Conservation (phyloP, 495 filamentous ascomycete species). For the Tetracladium setigerum region DNA sequence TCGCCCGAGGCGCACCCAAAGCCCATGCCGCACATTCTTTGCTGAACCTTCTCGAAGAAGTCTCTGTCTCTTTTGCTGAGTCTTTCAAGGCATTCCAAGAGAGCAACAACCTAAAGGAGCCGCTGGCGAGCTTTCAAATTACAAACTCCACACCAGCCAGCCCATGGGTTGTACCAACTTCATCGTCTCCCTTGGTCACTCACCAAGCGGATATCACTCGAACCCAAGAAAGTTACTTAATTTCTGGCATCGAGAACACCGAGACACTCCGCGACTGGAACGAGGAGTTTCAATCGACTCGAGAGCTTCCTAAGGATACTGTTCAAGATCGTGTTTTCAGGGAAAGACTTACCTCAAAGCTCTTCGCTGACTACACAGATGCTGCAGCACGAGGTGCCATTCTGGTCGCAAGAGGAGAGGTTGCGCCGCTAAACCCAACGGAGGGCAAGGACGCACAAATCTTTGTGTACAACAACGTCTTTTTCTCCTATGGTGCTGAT, state of each 20-base stretch:
- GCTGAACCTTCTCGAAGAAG: slow-evolving; percentile 62
- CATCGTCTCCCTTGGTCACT: slow-evolving; percentile 49
- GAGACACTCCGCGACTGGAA: slow-evolving; percentile 98
- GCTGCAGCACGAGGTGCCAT: slow-evolving; percentile 91
- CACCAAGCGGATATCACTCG: slow-evolving; percentile 82
- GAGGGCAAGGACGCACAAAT: slow-evolving; percentile 92
- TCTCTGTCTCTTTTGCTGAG: slow-evolving; percentile 75
- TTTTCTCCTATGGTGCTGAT: slow-evolving; percentile 97
- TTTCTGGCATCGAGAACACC: slow-evolving; percentile 82
- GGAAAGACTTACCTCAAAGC: slow-evolving; percentile 86
- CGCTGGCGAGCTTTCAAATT: slow-evolving; percentile 86
- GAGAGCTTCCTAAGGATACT: slow-evolving; percentile 84
- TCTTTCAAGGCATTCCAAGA: slow-evolving; percentile 72
- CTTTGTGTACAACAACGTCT: slow-evolving; percentile 99
- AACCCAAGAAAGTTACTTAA: slow-evolving; percentile 86
- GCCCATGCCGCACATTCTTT: slow-evolving; percentile 74
- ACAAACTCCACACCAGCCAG: slow-evolving; percentile 86
- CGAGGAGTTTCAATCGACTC: slow-evolving; percentile 95
- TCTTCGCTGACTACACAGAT: slow-evolving; percentile 96
- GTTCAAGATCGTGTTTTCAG: slow-evolving; percentile 96
- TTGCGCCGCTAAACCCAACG: slow-evolving; percentile 94
- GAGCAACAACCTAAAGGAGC: slow-evolving; percentile 73
- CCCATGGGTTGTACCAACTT: slow-evolving; percentile 80
- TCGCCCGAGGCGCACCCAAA: slow-evolving; percentile 63
- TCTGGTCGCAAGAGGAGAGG: slow-evolving; percentile 84